A percentile compares a stretch with the other conserved stretches of the same genome.
Conservation (phyloP, 139 green algal genomes). For the Eudorina sp. region DNA sequence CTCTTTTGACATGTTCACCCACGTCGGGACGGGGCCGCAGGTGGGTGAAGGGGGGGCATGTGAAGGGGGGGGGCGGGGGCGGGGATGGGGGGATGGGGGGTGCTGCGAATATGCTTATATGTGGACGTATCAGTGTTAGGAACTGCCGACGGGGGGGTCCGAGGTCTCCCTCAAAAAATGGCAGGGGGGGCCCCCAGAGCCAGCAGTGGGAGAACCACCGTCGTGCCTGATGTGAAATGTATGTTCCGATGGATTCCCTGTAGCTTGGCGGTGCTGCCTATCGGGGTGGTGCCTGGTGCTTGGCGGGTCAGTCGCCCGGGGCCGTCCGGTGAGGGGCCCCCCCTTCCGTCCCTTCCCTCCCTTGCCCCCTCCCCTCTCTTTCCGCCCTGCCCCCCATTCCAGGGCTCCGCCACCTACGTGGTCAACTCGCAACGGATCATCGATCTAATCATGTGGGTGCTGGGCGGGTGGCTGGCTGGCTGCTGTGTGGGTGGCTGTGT, state of each 20-base stretch:
- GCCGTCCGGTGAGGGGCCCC: too few species aligned
- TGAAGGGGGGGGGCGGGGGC: not conserved
- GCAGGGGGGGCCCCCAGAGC: too few species aligned
- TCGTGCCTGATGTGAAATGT: not conserved
- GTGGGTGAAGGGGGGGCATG: constrained; percentile 3
- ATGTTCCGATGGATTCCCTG: not conserved
- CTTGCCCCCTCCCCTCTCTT: too few species aligned
- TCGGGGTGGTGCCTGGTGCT: too few species aligned
- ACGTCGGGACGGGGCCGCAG: constrained; percentile 40
- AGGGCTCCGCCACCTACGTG: constrained; percentile 46
- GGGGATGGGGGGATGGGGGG: not conserved
- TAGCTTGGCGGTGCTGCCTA: too few species aligned
- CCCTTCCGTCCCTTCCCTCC: too few species aligned
- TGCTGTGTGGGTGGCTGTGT: too few species aligned
- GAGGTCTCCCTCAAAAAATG: too few species aligned
- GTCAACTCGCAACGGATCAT: constrained; percentile 61
- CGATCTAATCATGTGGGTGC: constrained; percentile 45
- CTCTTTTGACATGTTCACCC: constrained; percentile 51
- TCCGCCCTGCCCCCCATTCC: not conserved
- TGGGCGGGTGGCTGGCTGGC: too few species aligned
- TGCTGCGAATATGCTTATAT: not conserved
- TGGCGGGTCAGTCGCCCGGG: too few species aligned
- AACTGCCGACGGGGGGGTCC: too few species aligned
- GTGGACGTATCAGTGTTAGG: too few species aligned
- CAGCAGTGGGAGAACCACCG: not conserved